These are phyloP conservation scores for Gaultheria prostrata DNA, from an alignment of 148 eudicot genomes.

Conservation along the genomic window DNA sequence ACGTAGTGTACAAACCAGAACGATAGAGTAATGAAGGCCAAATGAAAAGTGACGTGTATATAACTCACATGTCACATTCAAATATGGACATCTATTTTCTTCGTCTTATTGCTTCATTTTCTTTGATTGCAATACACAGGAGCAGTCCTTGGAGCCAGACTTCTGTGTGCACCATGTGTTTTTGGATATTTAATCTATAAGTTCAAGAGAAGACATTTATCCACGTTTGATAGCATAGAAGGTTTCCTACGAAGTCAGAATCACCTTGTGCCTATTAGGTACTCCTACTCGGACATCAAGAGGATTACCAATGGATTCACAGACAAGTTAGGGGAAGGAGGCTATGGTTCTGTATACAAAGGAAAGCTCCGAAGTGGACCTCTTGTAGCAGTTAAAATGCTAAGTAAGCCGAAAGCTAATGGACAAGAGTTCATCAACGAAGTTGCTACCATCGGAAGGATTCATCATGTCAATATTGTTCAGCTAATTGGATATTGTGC, in stretches of 20 bases:
- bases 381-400: constrained; percentile 16
- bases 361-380: constrained; percentile 20
- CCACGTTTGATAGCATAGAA: constrained; percentile 15
- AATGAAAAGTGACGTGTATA: too few relatives aligned
- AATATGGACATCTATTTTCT: too few relatives aligned
- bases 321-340: constrained; percentile 25
- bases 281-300: constrained; percentile 14
- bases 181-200: background rate
- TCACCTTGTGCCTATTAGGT: constrained; percentile 17
- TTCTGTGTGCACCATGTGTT: too few relatives aligned
- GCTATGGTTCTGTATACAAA: constrained; percentile 21
- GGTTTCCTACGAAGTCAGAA: constrained; percentile 12
- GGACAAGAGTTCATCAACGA: constrained; percentile 25
- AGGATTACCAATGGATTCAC: constrained; percentile 14
- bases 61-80: too few relatives aligned
- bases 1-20: too few relatives aligned
- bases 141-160: too few relatives aligned
- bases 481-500: constrained; percentile 21
- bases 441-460: constrained; percentile 27
- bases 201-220: constrained; percentile 13
- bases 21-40: too few relatives aligned
- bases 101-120: background rate
- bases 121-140: background rate
- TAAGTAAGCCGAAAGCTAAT: constrained; percentile 5
- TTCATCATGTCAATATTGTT: constrained; percentile 26